These are phyloP conservation scores for Dioscorea zingiberensis DNA, from an alignment of 106 monocot species.

Conservation along the genomic window DNA sequence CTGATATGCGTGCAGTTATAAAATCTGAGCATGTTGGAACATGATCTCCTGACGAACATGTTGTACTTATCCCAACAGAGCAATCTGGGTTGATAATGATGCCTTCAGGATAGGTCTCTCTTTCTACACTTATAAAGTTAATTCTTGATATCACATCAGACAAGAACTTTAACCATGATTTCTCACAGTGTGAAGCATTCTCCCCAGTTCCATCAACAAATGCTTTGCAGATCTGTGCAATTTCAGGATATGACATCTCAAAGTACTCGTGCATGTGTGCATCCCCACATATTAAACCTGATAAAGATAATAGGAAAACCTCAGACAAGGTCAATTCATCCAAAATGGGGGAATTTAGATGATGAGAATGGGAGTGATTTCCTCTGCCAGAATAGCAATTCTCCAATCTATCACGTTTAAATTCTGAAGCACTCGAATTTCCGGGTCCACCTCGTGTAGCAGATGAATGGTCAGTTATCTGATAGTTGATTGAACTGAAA, in stretches of 20 bases:
- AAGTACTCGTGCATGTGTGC: slow-evolving; percentile 45
- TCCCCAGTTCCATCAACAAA: slow-evolving; percentile 8
- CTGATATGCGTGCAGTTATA: not conserved
- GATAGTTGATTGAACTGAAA: not conserved
- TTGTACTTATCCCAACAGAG: not conserved
- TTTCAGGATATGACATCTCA: slow-evolving; percentile 23
- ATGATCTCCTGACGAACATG: not conserved
- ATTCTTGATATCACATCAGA: slow-evolving; percentile 34
- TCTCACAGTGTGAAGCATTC: slow-evolving; percentile 11
- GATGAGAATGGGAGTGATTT: too few relatives aligned
- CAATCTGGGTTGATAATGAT: not conserved
- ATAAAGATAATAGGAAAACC: slow-evolving; percentile 65
- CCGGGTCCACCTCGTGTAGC: not conserved
- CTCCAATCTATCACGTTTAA: not conserved
- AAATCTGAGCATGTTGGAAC: not conserved
- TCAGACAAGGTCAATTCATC: slow-evolving; percentile 69
- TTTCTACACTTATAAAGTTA: not conserved
- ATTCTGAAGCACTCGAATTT: slow-evolving; percentile 9
- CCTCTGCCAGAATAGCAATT: too few relatives aligned
- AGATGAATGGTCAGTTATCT: too few relatives aligned
- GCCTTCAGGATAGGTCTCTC: not conserved
- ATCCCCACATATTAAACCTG: slow-evolving; percentile 63
- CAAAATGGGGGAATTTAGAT: slow-evolving; percentile 2
- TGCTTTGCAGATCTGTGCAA: slow-evolving; percentile 12
- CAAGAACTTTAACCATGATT: slow-evolving; percentile 60